Percentiles rank a stretch among this genome's conserved stretches.
Evolutionary conservation across 768 basidiomycete genomes (phyloP).

Genomic region (Collybia sordida): DNA sequence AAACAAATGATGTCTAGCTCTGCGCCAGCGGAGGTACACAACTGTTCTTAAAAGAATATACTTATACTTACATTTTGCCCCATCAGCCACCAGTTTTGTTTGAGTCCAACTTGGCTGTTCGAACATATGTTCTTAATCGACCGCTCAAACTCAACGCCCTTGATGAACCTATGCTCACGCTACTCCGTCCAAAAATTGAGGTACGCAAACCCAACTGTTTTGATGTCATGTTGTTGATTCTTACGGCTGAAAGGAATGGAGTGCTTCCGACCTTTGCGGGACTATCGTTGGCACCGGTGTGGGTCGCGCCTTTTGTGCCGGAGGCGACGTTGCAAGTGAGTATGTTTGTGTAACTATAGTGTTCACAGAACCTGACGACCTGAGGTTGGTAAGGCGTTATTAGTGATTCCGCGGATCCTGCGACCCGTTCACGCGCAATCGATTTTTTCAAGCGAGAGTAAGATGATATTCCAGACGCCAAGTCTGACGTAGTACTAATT

Average conservation of each 20-base stretch:
- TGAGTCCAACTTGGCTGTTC: constrained; percentile 59
- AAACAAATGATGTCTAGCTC: constrained; percentile 46
- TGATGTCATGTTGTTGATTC: constrained; percentile 8
- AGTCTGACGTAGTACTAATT: constrained; percentile 10
- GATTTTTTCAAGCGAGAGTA: constrained; percentile 91
- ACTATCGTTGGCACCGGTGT: constrained; percentile 71
- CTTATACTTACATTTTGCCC: constrained; percentile 16
- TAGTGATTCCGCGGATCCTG: constrained; percentile 43
- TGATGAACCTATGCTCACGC: constrained; percentile 72
- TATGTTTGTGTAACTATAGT: constrained; percentile 13
- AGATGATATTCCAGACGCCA: constrained; percentile 30
- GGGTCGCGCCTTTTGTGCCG: constrained; percentile 87
- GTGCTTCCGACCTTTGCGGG: constrained; percentile 64
- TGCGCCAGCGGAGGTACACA: constrained; percentile 34
- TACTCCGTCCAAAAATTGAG: constrained; percentile 73
- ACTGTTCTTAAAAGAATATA: constrained; percentile 5
- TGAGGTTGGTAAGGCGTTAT: constrained; percentile 49
- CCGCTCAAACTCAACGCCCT: constrained; percentile 81
- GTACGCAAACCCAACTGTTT: constrained; percentile 36
- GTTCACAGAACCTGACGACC: constrained; percentile 1
- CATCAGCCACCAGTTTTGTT: constrained; percentile 59
- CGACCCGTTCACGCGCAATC: constrained; percentile 62
- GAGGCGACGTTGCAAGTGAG: constrained; percentile 91
- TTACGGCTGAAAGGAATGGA: constrained; percentile 63
- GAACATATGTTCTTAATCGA: constrained; percentile 80